phyloP scores from a whole-genome alignment of 2,329 filamentous ascomycete genomes.

The Diaporthe humulicola region DNA sequence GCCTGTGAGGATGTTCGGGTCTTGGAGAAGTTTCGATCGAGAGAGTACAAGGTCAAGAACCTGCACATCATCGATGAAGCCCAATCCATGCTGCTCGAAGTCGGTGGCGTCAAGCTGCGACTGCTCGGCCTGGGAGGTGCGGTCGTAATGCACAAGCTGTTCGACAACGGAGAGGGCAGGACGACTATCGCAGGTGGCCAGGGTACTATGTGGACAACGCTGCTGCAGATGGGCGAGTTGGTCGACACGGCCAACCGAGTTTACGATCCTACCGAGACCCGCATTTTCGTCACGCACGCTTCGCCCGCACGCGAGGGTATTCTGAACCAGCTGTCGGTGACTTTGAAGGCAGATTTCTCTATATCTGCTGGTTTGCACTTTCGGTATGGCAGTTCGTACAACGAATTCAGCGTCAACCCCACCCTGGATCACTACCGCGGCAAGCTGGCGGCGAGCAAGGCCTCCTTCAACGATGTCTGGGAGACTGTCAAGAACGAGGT shows the following conservation, averaged over 20 bases:
- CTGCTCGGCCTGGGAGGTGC: slow-evolving; percentile 94
- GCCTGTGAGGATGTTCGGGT: slow-evolving; percentile 98
- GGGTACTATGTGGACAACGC: slow-evolving; percentile 99
- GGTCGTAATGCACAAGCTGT: slow-evolving; percentile 99
- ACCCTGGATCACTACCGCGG: slow-evolving; percentile 98
- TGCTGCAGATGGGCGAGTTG: slow-evolving; percentile 97
- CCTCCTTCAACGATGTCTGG: slow-evolving; percentile 99
- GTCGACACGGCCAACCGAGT: slow-evolving; percentile 98
- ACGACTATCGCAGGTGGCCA: slow-evolving; percentile 98
- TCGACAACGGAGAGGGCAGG: slow-evolving; percentile 97
- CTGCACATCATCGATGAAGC: slow-evolving; percentile 99
- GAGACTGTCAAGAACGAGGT: slow-evolving; percentile 98
- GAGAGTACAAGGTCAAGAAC: slow-evolving; percentile 97
- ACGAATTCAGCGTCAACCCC: slow-evolving; percentile 99
- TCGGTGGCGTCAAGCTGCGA: slow-evolving; percentile 95
- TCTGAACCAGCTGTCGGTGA: slow-evolving; percentile 96
- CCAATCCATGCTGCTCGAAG: slow-evolving; percentile 92
- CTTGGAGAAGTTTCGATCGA: slow-evolving; percentile 95
- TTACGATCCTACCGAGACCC: slow-evolving; percentile 97
- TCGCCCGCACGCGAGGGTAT: slow-evolving; percentile 97
- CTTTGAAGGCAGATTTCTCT: slow-evolving; percentile 97
- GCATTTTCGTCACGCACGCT: slow-evolving; percentile 95
- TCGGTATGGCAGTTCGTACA: slow-evolving; percentile 98
- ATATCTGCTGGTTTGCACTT: slow-evolving; percentile 98
- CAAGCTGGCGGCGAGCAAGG: slow-evolving; percentile 97